A percentile compares a stretch with the other conserved stretches of the same genome.
Evolutionary conservation across 176 grass and related monocot species (phyloP).

Genomic region (Elymus sibiricus): DNA sequence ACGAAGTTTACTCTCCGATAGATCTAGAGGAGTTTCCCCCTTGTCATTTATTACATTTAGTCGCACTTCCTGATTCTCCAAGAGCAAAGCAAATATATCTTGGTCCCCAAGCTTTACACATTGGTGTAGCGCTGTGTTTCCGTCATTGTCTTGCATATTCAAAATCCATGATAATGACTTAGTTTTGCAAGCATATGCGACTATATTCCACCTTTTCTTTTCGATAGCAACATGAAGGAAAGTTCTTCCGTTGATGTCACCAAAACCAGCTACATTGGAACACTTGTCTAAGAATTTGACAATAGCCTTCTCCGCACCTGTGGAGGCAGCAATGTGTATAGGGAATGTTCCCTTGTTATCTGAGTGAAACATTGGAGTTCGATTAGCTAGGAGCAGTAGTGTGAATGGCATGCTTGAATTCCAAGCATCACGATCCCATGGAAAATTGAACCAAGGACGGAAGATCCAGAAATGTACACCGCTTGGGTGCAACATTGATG

Average conservation of each 20-base stretch:
- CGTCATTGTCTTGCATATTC: constrained; percentile 29
- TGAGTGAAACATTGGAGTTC: too few relatives aligned
- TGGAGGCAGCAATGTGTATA: too few relatives aligned
- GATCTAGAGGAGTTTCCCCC: constrained; percentile 26
- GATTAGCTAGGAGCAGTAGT: too few relatives aligned
- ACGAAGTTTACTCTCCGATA: not conserved
- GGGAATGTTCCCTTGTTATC: too few relatives aligned
- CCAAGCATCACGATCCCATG: too few relatives aligned
- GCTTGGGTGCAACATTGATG: too few relatives aligned
- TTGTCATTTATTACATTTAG: constrained; percentile 18
- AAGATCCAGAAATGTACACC: too few relatives aligned
- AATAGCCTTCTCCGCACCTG: too few relatives aligned
- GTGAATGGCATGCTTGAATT: too few relatives aligned
- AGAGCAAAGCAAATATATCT: not conserved
- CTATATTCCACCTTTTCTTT: not conserved
- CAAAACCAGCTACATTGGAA: not conserved
- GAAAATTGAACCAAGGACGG: too few relatives aligned
- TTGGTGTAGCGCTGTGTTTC: constrained; percentile 36
- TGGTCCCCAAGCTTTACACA: not conserved
- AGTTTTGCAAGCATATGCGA: not conserved
- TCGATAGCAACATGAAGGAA: constrained; percentile 10
- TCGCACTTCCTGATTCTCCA: constrained; percentile 10
- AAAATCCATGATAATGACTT: not conserved
- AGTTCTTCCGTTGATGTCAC: not conserved
- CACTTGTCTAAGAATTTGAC: too few relatives aligned